Conservation (phyloP, 2,329 filamentous ascomycete genomes). For the Cadophora sp. region DNA sequence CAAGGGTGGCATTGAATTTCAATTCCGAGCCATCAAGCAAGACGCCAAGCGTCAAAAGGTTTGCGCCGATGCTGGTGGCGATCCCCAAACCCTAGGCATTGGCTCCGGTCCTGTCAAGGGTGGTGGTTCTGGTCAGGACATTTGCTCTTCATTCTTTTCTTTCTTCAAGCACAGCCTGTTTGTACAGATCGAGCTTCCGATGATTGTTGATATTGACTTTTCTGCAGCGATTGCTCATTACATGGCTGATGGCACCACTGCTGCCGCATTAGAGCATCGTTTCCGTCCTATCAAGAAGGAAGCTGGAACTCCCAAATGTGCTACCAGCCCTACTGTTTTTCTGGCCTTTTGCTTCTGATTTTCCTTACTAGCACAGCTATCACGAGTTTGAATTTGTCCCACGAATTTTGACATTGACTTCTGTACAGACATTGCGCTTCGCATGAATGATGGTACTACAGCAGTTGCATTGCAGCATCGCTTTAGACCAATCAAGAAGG, state of each 20-base stretch:
- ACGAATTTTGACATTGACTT: conserved; percentile 25
- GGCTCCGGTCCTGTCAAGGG: conserved; percentile 21
- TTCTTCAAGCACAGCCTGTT: conserved; percentile 14
- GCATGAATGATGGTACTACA: conserved; percentile 36
- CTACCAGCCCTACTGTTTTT: conserved; percentile 6
- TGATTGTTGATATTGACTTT: conserved; percentile 29
- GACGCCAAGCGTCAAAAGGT: conserved; percentile 56
- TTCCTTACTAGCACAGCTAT: conserved; percentile 6
- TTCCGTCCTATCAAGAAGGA: conserved; percentile 34
- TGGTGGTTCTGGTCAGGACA: conserved; percentile 18
- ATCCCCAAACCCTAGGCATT: conserved; percentile 47
- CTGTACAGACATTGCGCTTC: conserved; percentile 26
- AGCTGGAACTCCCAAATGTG: conserved; percentile 20
- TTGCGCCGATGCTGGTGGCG: conserved; percentile 52
- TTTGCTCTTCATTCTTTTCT: conserved; percentile 16
- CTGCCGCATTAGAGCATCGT: conserved; percentile 31
- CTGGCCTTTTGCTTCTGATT: background rate
- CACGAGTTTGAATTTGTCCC: background rate
- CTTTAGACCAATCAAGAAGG: conserved; percentile 41
- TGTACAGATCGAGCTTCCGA: conserved; percentile 13
- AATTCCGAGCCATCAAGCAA: conserved; percentile 62
- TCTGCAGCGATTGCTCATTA: conserved; percentile 34
- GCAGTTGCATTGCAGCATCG: conserved; percentile 38
- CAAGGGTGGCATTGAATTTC: conserved; percentile 62
- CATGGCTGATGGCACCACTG: conserved; percentile 29